Evolutionary conservation across 2,329 filamentous ascomycete genomes (phyloP).

Genomic region (Pseudogymnoascus sp.): DNA sequence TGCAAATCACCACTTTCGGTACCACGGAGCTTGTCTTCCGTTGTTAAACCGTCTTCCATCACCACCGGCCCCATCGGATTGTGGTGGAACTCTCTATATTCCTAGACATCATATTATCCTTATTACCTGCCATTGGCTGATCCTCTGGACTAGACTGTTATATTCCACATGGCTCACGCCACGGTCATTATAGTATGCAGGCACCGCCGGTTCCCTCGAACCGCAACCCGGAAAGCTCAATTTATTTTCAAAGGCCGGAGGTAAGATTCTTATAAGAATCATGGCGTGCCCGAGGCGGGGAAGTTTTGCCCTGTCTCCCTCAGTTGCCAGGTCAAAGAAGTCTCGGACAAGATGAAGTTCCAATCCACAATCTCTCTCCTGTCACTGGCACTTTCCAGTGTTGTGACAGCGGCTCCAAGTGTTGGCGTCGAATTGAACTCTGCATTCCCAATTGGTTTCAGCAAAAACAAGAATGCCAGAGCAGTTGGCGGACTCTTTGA

Average conservation of each 20-base stretch:
- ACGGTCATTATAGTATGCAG: background rate
- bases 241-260: background rate
- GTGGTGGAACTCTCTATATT: background rate
- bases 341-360: background rate
- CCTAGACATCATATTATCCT: background rate
- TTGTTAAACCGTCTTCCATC: background rate
- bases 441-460: constrained; percentile 14
- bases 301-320: background rate
- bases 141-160: background rate
- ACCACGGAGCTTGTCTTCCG: background rate
- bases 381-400: background rate
- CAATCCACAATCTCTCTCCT: constrained; percentile 3
- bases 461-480: constrained; percentile 14
- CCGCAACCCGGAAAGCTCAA: background rate
- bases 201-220: background rate
- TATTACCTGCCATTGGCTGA: background rate
- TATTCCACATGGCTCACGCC: background rate
- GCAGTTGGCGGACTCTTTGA: constrained; percentile 29
- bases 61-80: background rate
- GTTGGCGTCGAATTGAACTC: constrained; percentile 6
- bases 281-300: background rate
- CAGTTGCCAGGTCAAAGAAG: background rate
- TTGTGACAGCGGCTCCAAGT: background rate
- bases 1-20: background rate
- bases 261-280: constrained; percentile 2